phyloP scores from a whole-genome alignment of 805 yeast genomes.

The Lipomyces chichibuensis region DNA sequence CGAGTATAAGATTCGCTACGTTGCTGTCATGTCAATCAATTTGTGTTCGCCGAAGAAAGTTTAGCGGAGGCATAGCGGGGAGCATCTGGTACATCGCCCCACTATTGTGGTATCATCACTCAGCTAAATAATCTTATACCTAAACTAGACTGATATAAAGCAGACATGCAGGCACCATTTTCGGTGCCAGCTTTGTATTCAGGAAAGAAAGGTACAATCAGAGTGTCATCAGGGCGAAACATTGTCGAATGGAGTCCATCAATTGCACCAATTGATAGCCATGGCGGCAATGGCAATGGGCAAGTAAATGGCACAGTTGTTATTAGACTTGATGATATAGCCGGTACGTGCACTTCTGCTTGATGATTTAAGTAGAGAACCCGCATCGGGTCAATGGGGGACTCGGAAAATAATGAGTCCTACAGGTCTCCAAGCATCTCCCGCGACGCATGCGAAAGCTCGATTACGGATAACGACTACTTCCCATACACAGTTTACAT shows the following conservation, averaged over 20 bases:
- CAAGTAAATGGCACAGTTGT: constrained; percentile 6
- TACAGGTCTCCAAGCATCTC: constrained; percentile 43
- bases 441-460: constrained; percentile 42
- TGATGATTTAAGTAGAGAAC: not conserved
- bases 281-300: not conserved
- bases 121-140: not conserved
- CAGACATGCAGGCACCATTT: constrained; percentile 29
- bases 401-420: not conserved
- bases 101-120: not conserved
- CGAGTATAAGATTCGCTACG: not conserved
- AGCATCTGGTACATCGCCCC: not conserved
- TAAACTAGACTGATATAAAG: not conserved
- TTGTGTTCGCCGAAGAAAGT: not conserved
- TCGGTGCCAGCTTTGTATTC: constrained; percentile 30
- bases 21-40: not conserved
- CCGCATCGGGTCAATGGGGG: not conserved
- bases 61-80: not conserved
- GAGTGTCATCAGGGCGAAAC: constrained; percentile 17
- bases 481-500: constrained; percentile 45
- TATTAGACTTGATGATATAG: constrained; percentile 22
- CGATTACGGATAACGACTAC: constrained; percentile 37
- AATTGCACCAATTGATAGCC: constrained; percentile 10
- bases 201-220: constrained; percentile 33
- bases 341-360: constrained; percentile 16
- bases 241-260: constrained; percentile 33